Conservation (phyloP, 2,329 filamentous ascomycete species). For the Zymoseptoria pseudotritici region DNA sequence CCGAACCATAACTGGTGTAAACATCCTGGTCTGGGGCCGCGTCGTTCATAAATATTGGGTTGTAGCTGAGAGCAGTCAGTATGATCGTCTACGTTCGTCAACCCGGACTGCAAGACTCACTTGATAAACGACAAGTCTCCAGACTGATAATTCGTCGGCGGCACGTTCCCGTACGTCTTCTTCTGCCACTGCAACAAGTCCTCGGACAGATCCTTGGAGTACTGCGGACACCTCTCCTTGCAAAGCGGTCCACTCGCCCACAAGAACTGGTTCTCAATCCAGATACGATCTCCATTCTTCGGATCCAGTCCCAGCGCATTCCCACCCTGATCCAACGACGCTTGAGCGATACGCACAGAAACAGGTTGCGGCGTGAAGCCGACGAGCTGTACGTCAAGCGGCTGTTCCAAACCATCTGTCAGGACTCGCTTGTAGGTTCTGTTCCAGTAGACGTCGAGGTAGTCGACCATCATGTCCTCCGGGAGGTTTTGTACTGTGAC, state of each 20-base stretch:
- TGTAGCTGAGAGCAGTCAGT: slow-evolving; percentile 6
- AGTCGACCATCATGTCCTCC: slow-evolving; percentile 13
- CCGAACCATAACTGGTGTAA: slow-evolving; percentile 15
- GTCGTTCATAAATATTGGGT: slow-evolving; percentile 20
- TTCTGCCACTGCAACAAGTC: slow-evolving; percentile 9
- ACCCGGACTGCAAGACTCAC: not conserved
- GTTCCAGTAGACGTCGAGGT: slow-evolving; percentile 9
- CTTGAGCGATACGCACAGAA: slow-evolving; percentile 9
- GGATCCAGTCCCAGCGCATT: slow-evolving; percentile 14
- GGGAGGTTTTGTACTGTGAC: slow-evolving; percentile 12
- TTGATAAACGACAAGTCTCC: slow-evolving; percentile 8
- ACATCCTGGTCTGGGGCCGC: slow-evolving; percentile 18
- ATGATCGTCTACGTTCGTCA: not conserved
- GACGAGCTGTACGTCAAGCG: slow-evolving; percentile 14
- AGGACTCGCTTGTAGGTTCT: slow-evolving; percentile 7
- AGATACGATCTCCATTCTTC: slow-evolving; percentile 13
- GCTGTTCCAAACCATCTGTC: slow-evolving; percentile 5
- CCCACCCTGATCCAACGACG: slow-evolving; percentile 11
- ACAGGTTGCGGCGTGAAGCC: slow-evolving; percentile 16
- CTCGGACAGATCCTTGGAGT: slow-evolving; percentile 7
- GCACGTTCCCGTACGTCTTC: slow-evolving; percentile 5
- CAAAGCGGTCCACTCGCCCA: slow-evolving; percentile 13
- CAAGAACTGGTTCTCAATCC: slow-evolving; percentile 16
- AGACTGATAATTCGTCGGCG: slow-evolving; percentile 14
- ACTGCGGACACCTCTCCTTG: slow-evolving; percentile 11